Conservation (phyloP, 2,329 filamentous ascomycete genomes). For the Coniochaeta pulveracea region DNA sequence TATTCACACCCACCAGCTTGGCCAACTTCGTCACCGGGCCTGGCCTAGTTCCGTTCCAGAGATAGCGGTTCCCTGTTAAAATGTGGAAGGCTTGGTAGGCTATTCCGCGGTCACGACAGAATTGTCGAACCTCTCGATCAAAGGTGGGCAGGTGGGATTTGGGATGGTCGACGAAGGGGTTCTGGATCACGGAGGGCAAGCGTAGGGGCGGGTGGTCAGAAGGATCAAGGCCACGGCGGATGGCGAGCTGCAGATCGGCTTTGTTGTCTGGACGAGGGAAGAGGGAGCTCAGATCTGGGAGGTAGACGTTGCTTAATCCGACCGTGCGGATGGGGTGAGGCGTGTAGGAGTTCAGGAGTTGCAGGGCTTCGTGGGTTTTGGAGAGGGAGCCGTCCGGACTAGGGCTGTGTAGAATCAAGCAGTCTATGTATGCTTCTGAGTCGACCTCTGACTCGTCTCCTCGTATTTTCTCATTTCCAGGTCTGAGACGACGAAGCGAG, state of each 20-base stretch:
- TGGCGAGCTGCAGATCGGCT: no score
- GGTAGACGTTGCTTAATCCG: constrained; percentile 62
- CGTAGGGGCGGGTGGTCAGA: constrained; percentile 26
- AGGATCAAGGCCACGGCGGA: no score
- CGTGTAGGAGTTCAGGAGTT: constrained; percentile 57
- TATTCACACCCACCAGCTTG: no score
- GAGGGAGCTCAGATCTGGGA: constrained; percentile 34
- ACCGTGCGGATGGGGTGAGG: constrained; percentile 52
- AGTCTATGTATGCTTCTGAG: constrained; percentile 58
- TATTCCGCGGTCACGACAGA: constrained; percentile 26
- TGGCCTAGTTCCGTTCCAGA: constrained; percentile 25
- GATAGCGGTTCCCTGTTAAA: constrained; percentile 30
- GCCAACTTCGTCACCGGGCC: no score
- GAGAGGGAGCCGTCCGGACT: constrained; percentile 34
- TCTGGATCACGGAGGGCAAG: constrained; percentile 56
- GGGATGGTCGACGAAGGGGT: no score
- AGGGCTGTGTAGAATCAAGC: constrained; percentile 63
- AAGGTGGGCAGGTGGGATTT: constrained; percentile 39
- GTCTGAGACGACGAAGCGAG: constrained; percentile 52
- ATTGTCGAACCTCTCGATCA: constrained; percentile 47
- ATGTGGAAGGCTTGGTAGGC: constrained; percentile 45
- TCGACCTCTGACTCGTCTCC: no score
- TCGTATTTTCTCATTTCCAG: constrained; percentile 13
- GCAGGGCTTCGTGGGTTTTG: constrained; percentile 54
- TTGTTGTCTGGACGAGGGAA: constrained; percentile 16